Evolutionary conservation across 2,329 filamentous ascomycete genomes (phyloP).

Genomic region (Fusarium longipes): DNA sequence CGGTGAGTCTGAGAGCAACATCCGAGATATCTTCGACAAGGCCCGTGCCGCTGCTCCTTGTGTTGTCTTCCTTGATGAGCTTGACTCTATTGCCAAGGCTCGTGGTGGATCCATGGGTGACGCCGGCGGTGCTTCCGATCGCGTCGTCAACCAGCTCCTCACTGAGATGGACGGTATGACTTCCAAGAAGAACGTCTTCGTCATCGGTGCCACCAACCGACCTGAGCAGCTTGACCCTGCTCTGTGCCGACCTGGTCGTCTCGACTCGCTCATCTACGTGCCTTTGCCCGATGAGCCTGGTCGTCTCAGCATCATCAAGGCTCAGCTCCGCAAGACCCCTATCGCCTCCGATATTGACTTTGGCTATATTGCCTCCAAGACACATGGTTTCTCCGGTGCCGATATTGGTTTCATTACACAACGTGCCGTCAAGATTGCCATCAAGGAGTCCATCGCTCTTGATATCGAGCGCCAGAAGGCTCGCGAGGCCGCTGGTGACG

Average conservation of each 20-base stretch:
- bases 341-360: conserved; percentile 89
- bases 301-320: conserved; percentile 89
- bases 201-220: conserved; percentile 98
- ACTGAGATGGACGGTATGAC: conserved; percentile 99
- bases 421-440: conserved; percentile 98
- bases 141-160: conserved; percentile 99
- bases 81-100: conserved; percentile 99
- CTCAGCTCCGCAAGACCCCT: conserved; percentile 98
- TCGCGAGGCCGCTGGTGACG: conserved; percentile 85
- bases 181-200: conserved; percentile 99
- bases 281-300: conserved; percentile 93
- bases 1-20: conserved; percentile 99
- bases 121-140: conserved; percentile 97
- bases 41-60: conserved; percentile 97
- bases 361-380: conserved; percentile 92
- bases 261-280: conserved; percentile 98
- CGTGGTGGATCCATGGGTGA: conserved; percentile 97
- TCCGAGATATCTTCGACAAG: conserved; percentile 99
- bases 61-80: conserved; percentile 97
- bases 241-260: conserved; percentile 96
- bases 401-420: conserved; percentile 99
- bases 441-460: conserved; percentile 91
- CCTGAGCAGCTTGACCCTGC: conserved; percentile 98
- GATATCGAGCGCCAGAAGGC: conserved; percentile 94
- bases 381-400: conserved; percentile 98